Evolutionary conservation across 192 early-diverging fungal species (phyloP).

Genomic region (Backusella tarrabulga): DNA sequence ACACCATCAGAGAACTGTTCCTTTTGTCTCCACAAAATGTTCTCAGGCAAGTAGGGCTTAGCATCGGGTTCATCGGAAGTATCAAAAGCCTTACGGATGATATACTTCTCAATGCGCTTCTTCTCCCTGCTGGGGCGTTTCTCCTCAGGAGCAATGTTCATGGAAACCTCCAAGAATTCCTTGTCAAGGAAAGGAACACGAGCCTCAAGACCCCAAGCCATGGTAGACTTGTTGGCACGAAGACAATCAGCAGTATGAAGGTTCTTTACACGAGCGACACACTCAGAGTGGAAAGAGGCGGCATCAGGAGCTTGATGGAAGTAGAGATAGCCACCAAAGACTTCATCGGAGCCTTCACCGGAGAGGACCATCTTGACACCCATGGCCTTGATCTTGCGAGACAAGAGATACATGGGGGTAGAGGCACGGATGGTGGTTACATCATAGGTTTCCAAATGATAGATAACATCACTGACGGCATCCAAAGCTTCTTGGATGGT

Average conservation of each 20-base stretch:
- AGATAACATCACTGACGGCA: conserved; percentile 93
- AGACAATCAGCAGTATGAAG: conserved; percentile 95
- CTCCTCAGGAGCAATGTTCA: conserved; percentile 81
- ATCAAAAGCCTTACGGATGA: conserved; percentile 95
- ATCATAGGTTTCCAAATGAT: conserved; percentile 98
- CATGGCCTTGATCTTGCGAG: conserved; percentile 96
- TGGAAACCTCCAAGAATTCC: conserved; percentile 88
- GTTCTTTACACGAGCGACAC: conserved; percentile 92
- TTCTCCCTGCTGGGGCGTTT: conserved; percentile 67
- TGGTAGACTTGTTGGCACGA: conserved; percentile 98
- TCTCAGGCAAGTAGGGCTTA: conserved; percentile 81
- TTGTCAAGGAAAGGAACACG: conserved; percentile 98
- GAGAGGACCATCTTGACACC: conserved; percentile 99
- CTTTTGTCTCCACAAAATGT: conserved; percentile 97
- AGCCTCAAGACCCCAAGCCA: conserved; percentile 99
- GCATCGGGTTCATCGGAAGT: conserved; percentile 66
- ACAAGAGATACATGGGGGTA: conserved; percentile 99
- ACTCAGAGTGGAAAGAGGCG: conserved; percentile 85
- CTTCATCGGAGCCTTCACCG: conserved; percentile 96
- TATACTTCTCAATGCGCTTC: conserved; percentile 91
- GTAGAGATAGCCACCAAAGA: conserved; percentile 98
- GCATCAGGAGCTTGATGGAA: conserved; percentile 91
- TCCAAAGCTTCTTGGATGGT: conserved; percentile 95
- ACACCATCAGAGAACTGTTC: conserved; percentile 99
- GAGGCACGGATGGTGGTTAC: conserved; percentile 97